Percentiles rank a stretch among this genome's conserved stretches.
Conservation (phyloP, 2,329 filamentous ascomycete genomes). For the Phyllosticta citriasiana region DNA sequence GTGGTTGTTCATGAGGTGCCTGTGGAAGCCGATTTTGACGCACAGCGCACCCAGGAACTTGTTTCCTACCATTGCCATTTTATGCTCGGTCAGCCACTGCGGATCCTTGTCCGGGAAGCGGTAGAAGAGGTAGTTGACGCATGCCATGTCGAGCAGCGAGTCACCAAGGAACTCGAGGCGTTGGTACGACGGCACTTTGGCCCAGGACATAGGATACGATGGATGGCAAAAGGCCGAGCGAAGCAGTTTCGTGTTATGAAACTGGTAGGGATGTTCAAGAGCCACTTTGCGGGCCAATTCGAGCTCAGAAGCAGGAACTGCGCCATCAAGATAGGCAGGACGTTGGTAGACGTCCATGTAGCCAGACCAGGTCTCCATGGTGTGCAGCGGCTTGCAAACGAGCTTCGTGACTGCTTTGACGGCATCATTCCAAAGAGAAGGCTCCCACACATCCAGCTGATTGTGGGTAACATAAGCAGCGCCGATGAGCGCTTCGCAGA, state of each 20-base stretch:
- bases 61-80: constrained; percentile 99
- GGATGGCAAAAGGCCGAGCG: constrained; percentile 83
- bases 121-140: constrained; percentile 72
- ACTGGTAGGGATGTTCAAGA: constrained; percentile 51
- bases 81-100: constrained; percentile 96
- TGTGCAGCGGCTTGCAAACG: constrained; percentile 60
- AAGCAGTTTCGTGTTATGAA: constrained; percentile 65
- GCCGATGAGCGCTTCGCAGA: constrained; percentile 89
- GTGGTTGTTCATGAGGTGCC: constrained; percentile 50
- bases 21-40: constrained; percentile 68
- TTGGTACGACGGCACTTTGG: constrained; percentile 79
- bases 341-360: constrained; percentile 61
- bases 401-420: constrained; percentile 58
- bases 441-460: constrained; percentile 29
- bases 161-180: constrained; percentile 89
- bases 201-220: constrained; percentile 64
- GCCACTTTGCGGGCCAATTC: constrained; percentile 59
- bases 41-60: constrained; percentile 80
- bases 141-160: constrained; percentile 74
- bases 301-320: constrained; percentile 54
- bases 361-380: constrained; percentile 58
- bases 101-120: constrained; percentile 71
- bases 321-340: constrained; percentile 59
- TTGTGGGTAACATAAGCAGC: constrained; percentile 58
- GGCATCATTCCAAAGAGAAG: constrained; percentile 47